Evolutionary conservation across 257 asterid species (phyloP), one percentile per base, ranked within the genome.

Genomic region (Solanum pimpinellifolium): DNA sequence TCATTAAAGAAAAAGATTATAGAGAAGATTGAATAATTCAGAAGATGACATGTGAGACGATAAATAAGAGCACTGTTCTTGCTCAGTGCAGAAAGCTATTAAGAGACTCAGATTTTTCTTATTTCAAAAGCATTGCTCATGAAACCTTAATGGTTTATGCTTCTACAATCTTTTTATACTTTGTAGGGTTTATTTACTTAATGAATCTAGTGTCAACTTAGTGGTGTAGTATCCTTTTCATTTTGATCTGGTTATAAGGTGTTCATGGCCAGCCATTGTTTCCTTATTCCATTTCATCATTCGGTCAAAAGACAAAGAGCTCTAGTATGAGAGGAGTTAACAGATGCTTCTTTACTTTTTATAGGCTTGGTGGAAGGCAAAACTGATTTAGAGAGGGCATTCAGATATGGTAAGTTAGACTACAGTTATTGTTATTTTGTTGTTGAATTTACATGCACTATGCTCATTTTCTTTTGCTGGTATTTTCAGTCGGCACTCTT

Each of bases 401-500:
- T 73, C 39, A 86, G 69, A 73, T 73, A 86, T 86, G 88, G 88
- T 73, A 86, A 73, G 84, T 47, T 47, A 27, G 20, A 33, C 33
- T 70, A 13, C 4, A 5, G 6, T 3, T 49, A 23, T 86, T 56
- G 21, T 11, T 39, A 33, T 47, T 72, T 27, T 21, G n/a, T 47
- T 46, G 68, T 80, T 80, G 44, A 81, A 49, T 29, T 29, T 49
- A 81, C 69, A 29, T 29, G 85, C 11, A 81, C 3, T 72, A 49
- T 49, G 16, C 88, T 86, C 73, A 86, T 44, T 91, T 74, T 15
- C 35, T 72, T 86, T 76, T 72, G 46, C 46, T 89, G 91, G 46
- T 29, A 60, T 87, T 94, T 88, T 87, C 98, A 96, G 98, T 92
- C 93, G 37, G 95, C 98, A 1, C 94, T 94, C 74, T 96, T 96